A percentile compares a stretch with the other conserved stretches of the same genome.
phyloP scores from a whole-genome alignment of 2,329 filamentous ascomycete species.

The Sporothrix pseudoabietina region DNA sequence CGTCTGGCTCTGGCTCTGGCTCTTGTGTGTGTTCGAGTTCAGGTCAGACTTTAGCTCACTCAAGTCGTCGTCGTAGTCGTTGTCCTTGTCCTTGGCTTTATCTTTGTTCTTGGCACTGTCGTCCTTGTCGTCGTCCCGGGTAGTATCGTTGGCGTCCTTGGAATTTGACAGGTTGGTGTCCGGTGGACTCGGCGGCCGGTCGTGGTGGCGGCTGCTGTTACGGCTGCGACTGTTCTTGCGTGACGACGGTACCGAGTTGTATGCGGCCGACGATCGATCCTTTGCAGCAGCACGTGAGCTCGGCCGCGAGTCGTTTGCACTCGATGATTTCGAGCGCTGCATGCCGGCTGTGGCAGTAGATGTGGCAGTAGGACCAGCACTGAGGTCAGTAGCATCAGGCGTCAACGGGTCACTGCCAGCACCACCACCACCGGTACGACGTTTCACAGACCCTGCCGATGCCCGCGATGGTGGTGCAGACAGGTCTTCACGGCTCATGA shows the following conservation, averaged over 20 bases:
- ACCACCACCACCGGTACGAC: slow-evolving; percentile 34
- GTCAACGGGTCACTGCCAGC: slow-evolving; percentile 59
- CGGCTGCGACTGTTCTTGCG: slow-evolving; percentile 46
- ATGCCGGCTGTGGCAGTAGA: slow-evolving; percentile 39
- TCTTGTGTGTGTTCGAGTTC: slow-evolving; percentile 12
- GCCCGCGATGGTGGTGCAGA: slow-evolving; percentile 39
- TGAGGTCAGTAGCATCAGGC: slow-evolving; percentile 72
- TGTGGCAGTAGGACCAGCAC: slow-evolving; percentile 43
- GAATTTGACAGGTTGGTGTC: slow-evolving; percentile 61
- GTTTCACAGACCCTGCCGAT: slow-evolving; percentile 25
- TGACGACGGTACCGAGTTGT: slow-evolving; percentile 39
- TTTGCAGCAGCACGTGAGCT: slow-evolving; percentile 14
- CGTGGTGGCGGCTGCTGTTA: slow-evolving; percentile 44
- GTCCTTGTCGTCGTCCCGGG: slow-evolving; percentile 21
- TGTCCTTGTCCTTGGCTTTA: neutral
- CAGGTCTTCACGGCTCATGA: slow-evolving; percentile 63
- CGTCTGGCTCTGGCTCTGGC: slow-evolving; percentile 7
- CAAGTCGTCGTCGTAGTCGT: slow-evolving; percentile 27
- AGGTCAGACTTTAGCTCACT: slow-evolving; percentile 38
- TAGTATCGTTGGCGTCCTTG: slow-evolving; percentile 42
- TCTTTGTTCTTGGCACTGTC: neutral
- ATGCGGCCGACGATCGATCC: slow-evolving; percentile 35
- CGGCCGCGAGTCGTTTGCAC: slow-evolving; percentile 20
- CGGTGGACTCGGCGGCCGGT: slow-evolving; percentile 63
- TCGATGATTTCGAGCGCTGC: slow-evolving; percentile 51